phyloP scores from a whole-genome alignment of 2,329 filamentous ascomycete species.

The Xenoacremonium recifei region DNA sequence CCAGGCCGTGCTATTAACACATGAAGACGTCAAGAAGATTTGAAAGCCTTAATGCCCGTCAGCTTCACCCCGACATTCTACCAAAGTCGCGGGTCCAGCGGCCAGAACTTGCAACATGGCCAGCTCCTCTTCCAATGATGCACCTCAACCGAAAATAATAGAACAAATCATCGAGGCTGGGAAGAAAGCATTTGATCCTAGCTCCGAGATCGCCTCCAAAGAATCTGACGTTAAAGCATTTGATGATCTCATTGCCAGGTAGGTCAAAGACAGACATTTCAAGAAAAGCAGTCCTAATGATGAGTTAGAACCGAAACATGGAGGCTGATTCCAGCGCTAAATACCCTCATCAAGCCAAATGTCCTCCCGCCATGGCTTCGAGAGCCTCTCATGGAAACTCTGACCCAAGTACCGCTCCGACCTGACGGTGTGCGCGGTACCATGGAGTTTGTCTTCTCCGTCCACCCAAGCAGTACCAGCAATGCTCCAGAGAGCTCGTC shows the following conservation, averaged over 20 bases:
- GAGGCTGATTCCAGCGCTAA: constrained; percentile 60
- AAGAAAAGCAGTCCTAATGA: constrained; percentile 7
- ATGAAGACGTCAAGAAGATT: constrained; percentile 17
- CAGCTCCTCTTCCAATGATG: constrained; percentile 18
- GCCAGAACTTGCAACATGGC: constrained; percentile 21
- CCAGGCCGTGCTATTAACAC: constrained; percentile 17
- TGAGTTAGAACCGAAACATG: constrained; percentile 39
- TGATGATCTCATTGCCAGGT: constrained; percentile 49
- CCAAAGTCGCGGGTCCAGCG: no score
- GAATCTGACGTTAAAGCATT: constrained; percentile 39
- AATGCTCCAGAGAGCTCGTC: constrained; percentile 37
- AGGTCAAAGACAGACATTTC: constrained; percentile 14
- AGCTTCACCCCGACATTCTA: no score
- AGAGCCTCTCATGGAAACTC: constrained; percentile 51
- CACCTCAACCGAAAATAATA: constrained; percentile 28
- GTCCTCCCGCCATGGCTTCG: constrained; percentile 60
- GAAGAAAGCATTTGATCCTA: constrained; percentile 49
- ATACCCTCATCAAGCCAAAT: constrained; percentile 61
- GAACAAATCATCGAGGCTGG: constrained; percentile 39
- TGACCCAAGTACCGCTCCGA: constrained; percentile 61
- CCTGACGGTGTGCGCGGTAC: constrained; percentile 64
- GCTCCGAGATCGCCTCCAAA: constrained; percentile 30
- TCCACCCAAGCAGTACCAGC: constrained; percentile 56
- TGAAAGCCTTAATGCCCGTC: no score
- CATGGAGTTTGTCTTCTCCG: constrained; percentile 69